Percentiles rank a stretch among this genome's conserved stretches.
phyloP scores from a whole-genome alignment of 306 rosid species.

The Acmispon strigosus region DNA sequence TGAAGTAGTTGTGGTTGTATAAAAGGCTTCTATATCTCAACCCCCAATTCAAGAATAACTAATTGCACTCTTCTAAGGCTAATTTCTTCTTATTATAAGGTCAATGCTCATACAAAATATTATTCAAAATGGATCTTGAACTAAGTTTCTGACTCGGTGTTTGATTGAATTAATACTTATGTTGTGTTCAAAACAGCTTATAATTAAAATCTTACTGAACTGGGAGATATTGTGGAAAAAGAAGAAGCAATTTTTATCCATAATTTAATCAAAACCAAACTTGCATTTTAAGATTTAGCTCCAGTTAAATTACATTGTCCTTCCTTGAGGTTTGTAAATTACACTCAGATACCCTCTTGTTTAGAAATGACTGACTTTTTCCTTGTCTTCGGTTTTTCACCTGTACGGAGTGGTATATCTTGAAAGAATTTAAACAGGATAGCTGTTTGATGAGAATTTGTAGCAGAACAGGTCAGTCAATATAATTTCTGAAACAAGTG shows the following conservation, averaged over 20 bases:
- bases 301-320: not conserved
- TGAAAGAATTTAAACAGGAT: conserved; percentile 6
- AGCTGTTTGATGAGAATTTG: conserved; percentile 4
- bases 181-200: not conserved
- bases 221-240: not conserved
- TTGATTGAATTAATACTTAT: not conserved
- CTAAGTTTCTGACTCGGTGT: not conserved
- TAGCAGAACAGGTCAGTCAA: not conserved
- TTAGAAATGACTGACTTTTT: not conserved
- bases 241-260: not conserved
- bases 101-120: not conserved
- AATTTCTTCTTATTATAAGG: not conserved
- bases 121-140: not conserved
- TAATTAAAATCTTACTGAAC: not conserved
- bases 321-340: not conserved
- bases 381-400: not conserved
- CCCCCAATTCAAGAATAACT: not conserved
- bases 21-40: not conserved
- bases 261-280: not conserved
- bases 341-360: not conserved
- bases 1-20: conserved; percentile 6
- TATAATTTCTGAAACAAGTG: not conserved
- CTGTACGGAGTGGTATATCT: conserved; percentile 2
- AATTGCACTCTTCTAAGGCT: not conserved
- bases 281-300: not conserved